Evolutionary conservation across 305 asterid species (phyloP), one percentile per base, ranked within the genome.

Genomic region (Ruellia speciosa): DNA sequence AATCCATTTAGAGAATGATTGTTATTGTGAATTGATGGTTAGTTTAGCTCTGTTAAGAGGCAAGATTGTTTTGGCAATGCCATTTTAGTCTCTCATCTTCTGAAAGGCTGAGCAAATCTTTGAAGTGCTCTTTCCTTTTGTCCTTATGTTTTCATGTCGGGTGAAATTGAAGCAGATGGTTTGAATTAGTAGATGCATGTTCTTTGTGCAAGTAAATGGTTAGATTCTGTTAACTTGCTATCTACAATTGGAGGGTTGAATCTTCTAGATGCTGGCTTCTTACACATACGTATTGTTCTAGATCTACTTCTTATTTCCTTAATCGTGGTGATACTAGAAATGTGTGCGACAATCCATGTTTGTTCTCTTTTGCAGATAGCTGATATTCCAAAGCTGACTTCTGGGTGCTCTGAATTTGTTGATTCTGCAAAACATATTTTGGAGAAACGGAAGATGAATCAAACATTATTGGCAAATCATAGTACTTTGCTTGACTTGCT

Each of bases 401-500:
- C 88, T 68, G 83, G 87, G 40, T 87, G 96, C 79, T 68, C 82
- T 14, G 94, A 84, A 73, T 84, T 87, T 62, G 73, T 79, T 57
- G 88, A 79, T 61, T 84, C 94, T 59, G 94, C 87, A 14, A 88
- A 80, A 66, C 75, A 70, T 58, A 84, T 82, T 54, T 63, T 84
- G 80, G 92, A 84, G 70, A 87, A 87, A 66, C 80, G 96, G 75
- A 82, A 77, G 77, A 76, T 77, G 94, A 87, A 87, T 65, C 86
- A 84, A 63, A 84, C 74, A 52, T 66, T 84, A 37, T 82, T 87
- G 57, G 82, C 85, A 61, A 87, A 87, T 58, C 94, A 81, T 64
- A 84, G 85, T 74, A 77, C 87, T 68, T 76, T 87, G 75, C 90
- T 87, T 64, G 95, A 87, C 72, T 80, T 87, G 75, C 96, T 87